These are phyloP conservation scores for Linnemannia zychae DNA, from an alignment of 192 early-diverging fungal genomes.

Conservation along the genomic window DNA sequence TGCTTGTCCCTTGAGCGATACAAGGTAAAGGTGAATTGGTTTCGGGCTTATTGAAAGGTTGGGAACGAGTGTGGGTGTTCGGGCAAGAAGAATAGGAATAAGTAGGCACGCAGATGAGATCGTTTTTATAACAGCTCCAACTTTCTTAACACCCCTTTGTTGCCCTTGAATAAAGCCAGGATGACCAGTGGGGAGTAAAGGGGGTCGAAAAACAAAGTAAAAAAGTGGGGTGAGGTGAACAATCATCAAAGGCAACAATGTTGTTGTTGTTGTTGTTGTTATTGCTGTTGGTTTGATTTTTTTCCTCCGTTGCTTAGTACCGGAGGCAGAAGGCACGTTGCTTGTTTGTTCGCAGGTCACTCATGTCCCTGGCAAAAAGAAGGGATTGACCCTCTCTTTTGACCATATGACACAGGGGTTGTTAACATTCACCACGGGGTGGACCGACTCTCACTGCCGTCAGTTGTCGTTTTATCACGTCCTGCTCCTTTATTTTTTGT, in stretches of 20 bases:
- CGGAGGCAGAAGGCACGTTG: neutral
- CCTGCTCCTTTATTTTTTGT: conserved; percentile 2
- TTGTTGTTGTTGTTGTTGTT: neutral
- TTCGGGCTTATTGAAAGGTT: neutral
- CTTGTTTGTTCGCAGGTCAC: neutral
- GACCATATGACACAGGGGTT: neutral
- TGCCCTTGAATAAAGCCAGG: neutral
- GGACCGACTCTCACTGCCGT: neutral
- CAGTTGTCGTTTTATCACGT: neutral
- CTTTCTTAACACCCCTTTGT: neutral
- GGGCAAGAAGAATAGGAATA: neutral
- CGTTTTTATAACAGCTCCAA: neutral
- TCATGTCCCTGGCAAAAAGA: neutral
- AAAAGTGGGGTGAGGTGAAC: neutral
- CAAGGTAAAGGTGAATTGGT: neutral
- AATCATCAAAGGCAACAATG: neutral
- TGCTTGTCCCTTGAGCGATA: too few species aligned
- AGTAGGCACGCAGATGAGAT: neutral
- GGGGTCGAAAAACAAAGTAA: neutral
- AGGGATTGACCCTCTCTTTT: neutral
- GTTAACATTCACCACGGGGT: neutral
- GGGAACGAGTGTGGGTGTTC: neutral
- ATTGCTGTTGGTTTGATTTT: neutral
- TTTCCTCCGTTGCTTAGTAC: neutral
- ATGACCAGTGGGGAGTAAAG: neutral